Evolutionary conservation across 495 filamentous ascomycete genomes (phyloP).

Genomic region (Halenospora varia): DNA sequence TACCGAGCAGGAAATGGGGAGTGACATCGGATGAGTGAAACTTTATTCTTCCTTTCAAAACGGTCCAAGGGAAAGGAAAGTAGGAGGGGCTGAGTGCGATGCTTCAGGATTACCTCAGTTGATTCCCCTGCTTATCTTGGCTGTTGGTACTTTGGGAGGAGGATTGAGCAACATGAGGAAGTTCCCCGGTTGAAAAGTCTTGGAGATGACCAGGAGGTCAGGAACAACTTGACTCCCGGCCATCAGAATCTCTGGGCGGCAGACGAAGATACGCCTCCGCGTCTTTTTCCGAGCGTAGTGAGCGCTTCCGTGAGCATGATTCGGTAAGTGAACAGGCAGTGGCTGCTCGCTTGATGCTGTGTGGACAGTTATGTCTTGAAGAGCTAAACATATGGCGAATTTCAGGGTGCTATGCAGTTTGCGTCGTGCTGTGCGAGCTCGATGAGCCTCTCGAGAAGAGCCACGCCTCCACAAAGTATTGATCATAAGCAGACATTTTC

Average conservation of each 20-base stretch:
- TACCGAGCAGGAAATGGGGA: neutral
- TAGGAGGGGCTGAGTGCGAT: neutral
- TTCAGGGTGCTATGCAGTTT: neutral
- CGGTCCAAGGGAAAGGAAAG: neutral
- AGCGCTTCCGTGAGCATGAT: neutral
- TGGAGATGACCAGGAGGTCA: neutral
- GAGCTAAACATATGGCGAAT: neutral
- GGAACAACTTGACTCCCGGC: neutral
- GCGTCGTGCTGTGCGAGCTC: neutral
- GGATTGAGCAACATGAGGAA: neutral
- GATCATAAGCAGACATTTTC: neutral
- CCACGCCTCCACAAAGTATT: neutral
- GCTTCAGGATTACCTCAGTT: neutral
- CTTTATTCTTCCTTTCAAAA: neutral
- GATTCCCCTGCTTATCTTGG: neutral
- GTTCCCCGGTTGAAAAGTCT: neutral
- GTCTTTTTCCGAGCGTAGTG: neutral
- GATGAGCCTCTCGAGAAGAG: neutral
- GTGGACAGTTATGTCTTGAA: neutral
- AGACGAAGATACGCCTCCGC: neutral
- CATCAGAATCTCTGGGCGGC: neutral
- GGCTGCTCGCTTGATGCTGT: too few relatives aligned
- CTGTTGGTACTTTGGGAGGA: neutral
- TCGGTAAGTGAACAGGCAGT: neutral
- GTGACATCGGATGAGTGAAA: neutral